Base-by-base conservation (phyloP, 1,139 yeast genomes). In the Arxiozyma slooffiae region DNA sequence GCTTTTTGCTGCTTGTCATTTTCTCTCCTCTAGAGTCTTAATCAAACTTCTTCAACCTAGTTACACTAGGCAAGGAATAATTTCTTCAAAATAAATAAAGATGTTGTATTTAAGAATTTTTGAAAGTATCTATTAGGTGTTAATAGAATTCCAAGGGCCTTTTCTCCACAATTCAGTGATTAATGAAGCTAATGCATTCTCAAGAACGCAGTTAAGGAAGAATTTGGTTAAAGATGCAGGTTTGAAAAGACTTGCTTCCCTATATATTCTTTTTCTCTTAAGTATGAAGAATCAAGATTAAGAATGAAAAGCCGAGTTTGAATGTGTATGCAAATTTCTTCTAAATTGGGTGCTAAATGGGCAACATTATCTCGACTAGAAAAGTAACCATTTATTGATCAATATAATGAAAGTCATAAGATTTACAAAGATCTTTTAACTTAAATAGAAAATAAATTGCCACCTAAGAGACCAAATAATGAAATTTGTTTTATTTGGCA, bases 181-280 rank as follows among this genome's bases (percentile, higher is more conserved):
- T 11, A 41, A n/a, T 11, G 11, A 17, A 11, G 36, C 36, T 9
- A 26, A 7, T 22, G 18, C 42, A 11, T 16, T 20, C 5, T 41
- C 44, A 11, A 41, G 44, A 41, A 5, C 44, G 5, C 44, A 41
- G 18, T 41, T 41, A n/a, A 41, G 24, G 24, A 41, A 41, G 22
- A 16, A 41, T 24, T 41, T 41, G 30, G 7, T 41, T 7, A 41
- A 41, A 26, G 44, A 41, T 17, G 7, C 30, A 41, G 63, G 61
- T 7, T 66, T 67, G 52, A 65, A 65, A 57, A 63, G 61, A 57
- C 69, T 69, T 43, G 46, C 55, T 5, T 49, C 58, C 17, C 53
- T 59, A 6, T 67, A 57, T 48, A 38, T 65, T 26, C 40, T 55
- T 21, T n/a, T 67, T 50, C 57, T 52, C 50, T 30, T 48, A 47